Percentiles rank a stretch among this genome's conserved stretches.
These are phyloP conservation scores for Fonsecaea pedrosoi DNA, from an alignment of 2,329 filamentous ascomycete species.

Conservation along the genomic window DNA sequence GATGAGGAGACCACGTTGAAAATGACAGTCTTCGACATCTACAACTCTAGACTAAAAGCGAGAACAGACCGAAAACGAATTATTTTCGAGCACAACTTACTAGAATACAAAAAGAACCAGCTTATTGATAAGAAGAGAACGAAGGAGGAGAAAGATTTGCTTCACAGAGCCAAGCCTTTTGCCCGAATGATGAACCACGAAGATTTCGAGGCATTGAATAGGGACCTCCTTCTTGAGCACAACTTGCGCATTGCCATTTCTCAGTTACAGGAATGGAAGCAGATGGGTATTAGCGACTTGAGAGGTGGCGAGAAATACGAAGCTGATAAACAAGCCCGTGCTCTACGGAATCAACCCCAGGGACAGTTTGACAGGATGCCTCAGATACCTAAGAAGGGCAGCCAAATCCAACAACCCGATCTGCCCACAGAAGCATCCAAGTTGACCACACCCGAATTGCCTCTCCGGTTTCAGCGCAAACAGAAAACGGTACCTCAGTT, in stretches of 20 bases:
- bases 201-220: conserved; percentile 85
- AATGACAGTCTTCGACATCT: conserved; percentile 97
- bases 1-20: conserved; percentile 98
- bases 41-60: conserved; percentile 88
- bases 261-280: conserved; percentile 93
- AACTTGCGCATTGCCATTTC: conserved; percentile 87
- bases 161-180: conserved; percentile 95
- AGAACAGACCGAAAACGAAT: conserved; percentile 95
- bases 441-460: conserved; percentile 79
- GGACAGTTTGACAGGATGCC: conserved; percentile 87
- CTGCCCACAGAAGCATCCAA: conserved; percentile 76
- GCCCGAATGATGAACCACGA: conserved; percentile 94
- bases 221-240: conserved; percentile 86
- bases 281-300: conserved; percentile 81
- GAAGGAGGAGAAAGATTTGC: conserved; percentile 89
- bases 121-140: conserved; percentile 91
- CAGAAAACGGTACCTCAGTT: conserved; percentile 46
- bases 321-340: conserved; percentile 78
- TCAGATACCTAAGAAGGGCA: conserved; percentile 62
- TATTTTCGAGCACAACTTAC: conserved; percentile 90
- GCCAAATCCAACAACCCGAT: conserved; percentile 72
- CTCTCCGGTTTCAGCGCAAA: conserved; percentile 63
- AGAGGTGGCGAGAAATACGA: conserved; percentile 91
- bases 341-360: conserved; percentile 70
- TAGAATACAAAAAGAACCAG: conserved; percentile 92